Base-by-base conservation (phyloP, 495 filamentous ascomycete genomes). In the Alectoria sarmentosa region DNA sequence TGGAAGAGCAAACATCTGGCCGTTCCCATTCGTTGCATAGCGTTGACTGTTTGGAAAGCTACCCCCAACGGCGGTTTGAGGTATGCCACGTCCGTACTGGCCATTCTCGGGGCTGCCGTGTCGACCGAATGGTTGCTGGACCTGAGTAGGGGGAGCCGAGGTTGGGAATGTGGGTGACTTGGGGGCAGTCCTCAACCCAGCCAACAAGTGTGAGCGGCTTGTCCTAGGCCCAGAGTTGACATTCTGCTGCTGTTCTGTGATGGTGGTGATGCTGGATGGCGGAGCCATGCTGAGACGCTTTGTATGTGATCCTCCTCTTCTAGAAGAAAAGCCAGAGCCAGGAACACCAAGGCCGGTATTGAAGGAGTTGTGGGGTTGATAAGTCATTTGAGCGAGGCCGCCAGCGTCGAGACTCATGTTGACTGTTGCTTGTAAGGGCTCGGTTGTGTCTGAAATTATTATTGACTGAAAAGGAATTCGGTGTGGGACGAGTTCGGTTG, bases 311-410 rank as follows among this genome's bases (percentile, higher is more conserved):
- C 89, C 90, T 72, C 89, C 90, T 72, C 87, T 88, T 63, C 89
- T 86, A 58, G 91, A 92, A 60, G 90, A 90, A 72, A 96, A 88
- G 66, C 89, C 89, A 67, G 89, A 87, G 67, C 82, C 77, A 23
- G 90, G 87, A 74, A 88, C 85, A 65, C 87, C 88, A 71, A 94
- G 78, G 73, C 85, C 86, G 78, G 83, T 82, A 75, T 83, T 82
- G 72, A 84, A 80, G 69, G 80, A 88, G 75, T 83, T 83, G 54
- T 72, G 66, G n/a, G 67, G 61, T 79, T 89, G 88, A 83, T 93
- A 95, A 76, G 90, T 88, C 95, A 98, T 98, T 82, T 96, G 94
- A 92, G 93, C 88, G 83, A 96, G 90, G 92, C 92, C 91, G 84
- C 92, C 94, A 84, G 92, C 86, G 92, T 96, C 88, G 86, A 96